These are phyloP conservation scores for Alternaria atra DNA, from an alignment of 2,329 filamentous ascomycete species.

Conservation along the genomic window DNA sequence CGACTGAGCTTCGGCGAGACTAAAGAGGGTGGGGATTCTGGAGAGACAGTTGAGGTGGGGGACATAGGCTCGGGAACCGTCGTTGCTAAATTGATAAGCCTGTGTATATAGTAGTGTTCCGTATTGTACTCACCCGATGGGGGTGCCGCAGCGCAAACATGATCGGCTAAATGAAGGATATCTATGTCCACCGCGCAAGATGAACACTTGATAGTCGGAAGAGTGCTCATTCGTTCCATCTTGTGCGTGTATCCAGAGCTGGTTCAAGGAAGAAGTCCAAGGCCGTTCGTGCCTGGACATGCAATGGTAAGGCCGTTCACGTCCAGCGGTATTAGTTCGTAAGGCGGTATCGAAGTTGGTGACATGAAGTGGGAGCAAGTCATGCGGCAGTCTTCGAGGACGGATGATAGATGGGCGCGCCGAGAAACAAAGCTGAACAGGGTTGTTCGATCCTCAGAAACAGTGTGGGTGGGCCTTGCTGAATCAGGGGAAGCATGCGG, in stretches of 20 bases:
- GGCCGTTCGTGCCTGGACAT: conserved; percentile 13
- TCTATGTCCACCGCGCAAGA: conserved; percentile 69
- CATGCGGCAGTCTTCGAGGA: conserved; percentile 25
- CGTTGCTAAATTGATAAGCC: conserved; percentile 25
- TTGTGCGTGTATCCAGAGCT: conserved; percentile 28
- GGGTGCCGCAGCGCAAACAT: conserved; percentile 68
- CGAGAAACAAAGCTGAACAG: conserved; percentile 37
- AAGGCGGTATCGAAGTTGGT: conserved; percentile 30
- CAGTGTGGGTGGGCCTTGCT: conserved; percentile 37
- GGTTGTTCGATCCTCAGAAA: conserved; percentile 40
- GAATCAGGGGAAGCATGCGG: conserved; percentile 43
- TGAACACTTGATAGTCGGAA: conserved; percentile 53
- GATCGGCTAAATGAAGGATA: conserved; percentile 86
- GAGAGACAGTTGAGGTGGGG: conserved; percentile 16
- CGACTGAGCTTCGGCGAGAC: conserved; percentile 41
- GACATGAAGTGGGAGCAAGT: conserved; percentile 36
- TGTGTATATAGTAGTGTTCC: neutral
- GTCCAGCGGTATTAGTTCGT: conserved; percentile 27
- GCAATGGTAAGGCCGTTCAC: conserved; percentile 13
- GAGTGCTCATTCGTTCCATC: conserved; percentile 44
- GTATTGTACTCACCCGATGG: conserved; percentile 55
- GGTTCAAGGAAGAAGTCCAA: conserved; percentile 10
- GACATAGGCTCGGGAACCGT: conserved; percentile 21
- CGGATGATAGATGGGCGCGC: conserved; percentile 31
- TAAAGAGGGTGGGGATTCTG: conserved; percentile 14